Conservation (phyloP, 495 filamentous ascomycete genomes). For the Diplogelasinospora grovesii region DNA sequence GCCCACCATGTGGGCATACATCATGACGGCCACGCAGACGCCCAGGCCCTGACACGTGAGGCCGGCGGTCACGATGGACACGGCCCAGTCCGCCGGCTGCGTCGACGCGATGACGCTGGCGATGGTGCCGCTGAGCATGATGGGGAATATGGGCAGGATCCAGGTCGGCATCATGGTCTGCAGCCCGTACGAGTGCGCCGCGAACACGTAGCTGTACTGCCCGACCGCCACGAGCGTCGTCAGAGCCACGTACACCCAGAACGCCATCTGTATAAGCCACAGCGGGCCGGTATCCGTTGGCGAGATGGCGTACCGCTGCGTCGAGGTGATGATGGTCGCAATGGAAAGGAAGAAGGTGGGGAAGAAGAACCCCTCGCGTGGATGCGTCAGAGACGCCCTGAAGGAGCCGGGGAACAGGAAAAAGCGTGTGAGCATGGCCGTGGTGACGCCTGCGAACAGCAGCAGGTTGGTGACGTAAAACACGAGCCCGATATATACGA, state of each 20-base stretch:
- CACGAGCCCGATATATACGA: conserved; percentile 52
- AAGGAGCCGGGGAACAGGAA: conserved; percentile 45
- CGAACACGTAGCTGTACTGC: conserved; percentile 49
- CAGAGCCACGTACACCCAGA: conserved; percentile 47
- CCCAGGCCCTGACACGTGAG: conserved; percentile 50
- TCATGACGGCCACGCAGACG: conserved; percentile 42
- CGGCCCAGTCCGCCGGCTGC: conserved; percentile 34
- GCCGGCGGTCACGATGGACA: conserved; percentile 44
- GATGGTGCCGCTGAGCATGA: conserved; percentile 48
- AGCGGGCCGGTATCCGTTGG: conserved; percentile 38
- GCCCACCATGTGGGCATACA: conserved; percentile 55
- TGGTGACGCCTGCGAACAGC: conserved; percentile 49
- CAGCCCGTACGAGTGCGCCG: conserved; percentile 27
- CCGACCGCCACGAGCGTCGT: conserved; percentile 41
- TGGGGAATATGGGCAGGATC: conserved; percentile 53
- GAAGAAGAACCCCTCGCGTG: conserved; percentile 61
- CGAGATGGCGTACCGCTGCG: conserved; percentile 50
- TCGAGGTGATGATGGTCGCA: conserved; percentile 56
- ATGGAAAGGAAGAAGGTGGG: conserved; percentile 61
- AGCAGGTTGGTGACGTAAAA: conserved; percentile 59
- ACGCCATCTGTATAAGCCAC: conserved; percentile 35
- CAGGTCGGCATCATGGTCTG: conserved; percentile 49
- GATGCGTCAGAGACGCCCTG: conserved; percentile 49
- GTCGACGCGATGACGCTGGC: conserved; percentile 37
- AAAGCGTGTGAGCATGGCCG: conserved; percentile 51